A percentile compares a stretch with the other conserved stretches of the same genome.
phyloP scores from a whole-genome alignment of 345 rosid genomes.

The Microcos paniculata region DNA sequence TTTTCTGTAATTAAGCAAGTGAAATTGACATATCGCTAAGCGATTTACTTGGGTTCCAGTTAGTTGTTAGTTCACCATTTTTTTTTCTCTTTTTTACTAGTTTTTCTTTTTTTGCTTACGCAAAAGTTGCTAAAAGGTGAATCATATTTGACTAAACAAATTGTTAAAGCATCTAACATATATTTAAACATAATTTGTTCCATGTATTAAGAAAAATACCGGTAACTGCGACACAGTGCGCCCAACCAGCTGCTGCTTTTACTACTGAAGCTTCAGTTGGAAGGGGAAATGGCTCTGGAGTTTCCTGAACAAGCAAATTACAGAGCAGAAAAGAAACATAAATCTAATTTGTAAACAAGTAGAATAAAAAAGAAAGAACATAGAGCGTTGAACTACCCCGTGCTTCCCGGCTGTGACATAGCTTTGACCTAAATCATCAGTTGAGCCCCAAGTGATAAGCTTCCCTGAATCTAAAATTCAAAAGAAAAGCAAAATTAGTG shows the following conservation, averaged over 20 bases:
- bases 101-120: background rate
- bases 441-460: slow-evolving; percentile 99
- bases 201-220: slow-evolving; percentile 36
- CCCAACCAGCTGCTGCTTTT: slow-evolving; percentile 96
- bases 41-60: background rate
- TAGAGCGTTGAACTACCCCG: slow-evolving; percentile 53
- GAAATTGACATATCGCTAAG: background rate
- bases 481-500: background rate
- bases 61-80: background rate
- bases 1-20: slow-evolving; percentile 41
- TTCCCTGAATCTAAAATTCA: slow-evolving; percentile 73
- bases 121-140: background rate
- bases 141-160: background rate
- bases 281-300: slow-evolving; percentile 91
- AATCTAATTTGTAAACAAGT: slow-evolving; percentile 4
- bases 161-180: background rate
- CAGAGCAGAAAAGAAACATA: background rate
- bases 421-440: slow-evolving; percentile 99
- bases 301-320: slow-evolving; percentile 53
- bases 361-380: background rate
- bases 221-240: slow-evolving; percentile 89
- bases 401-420: slow-evolving; percentile 95
- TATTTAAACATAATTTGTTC: too few species aligned
- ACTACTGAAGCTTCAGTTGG: slow-evolving; percentile 66
- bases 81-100: too few species aligned